Evolutionary conservation across 352 stramenopile species (phyloP).

Genomic region (Phytopythium vexans): DNA sequence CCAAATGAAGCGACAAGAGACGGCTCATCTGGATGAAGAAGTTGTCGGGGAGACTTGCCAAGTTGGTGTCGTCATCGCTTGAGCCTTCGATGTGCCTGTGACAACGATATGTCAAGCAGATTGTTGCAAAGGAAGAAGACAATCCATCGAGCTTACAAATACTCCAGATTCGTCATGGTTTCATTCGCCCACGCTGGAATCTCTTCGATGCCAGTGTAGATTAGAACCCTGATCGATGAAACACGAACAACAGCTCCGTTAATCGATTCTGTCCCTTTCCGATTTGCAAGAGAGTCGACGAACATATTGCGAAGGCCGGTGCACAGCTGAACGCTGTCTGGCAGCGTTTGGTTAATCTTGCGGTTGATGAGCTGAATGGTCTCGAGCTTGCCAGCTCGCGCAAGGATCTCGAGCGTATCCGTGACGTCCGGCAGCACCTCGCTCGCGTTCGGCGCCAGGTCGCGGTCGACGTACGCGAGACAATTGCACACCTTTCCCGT

Average conservation of each 20-base stretch:
- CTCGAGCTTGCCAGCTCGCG: conserved; percentile 15
- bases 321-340: conserved; percentile 13
- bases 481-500: conserved; percentile 9
- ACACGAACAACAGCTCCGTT: conserved; percentile 1
- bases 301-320: conserved; percentile 24
- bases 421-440: conserved; percentile 15
- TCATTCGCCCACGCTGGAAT: conserved; percentile 21
- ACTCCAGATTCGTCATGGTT: conserved; percentile 27
- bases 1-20: conserved; percentile 27
- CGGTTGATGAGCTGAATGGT: conserved; percentile 26
- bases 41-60: conserved; percentile 14
- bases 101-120: not conserved
- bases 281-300: not conserved
- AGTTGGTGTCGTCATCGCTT: conserved; percentile 8
- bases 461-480: conserved; percentile 23
- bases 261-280: not conserved
- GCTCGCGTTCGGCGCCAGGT: conserved; percentile 15
- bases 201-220: conserved; percentile 19
- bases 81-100: conserved; percentile 27
- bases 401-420: conserved; percentile 11
- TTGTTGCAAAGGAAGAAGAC: not conserved
- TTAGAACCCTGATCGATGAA: conserved; percentile 18
- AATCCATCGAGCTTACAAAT: conserved; percentile 22
- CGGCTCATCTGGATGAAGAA: conserved; percentile 18
- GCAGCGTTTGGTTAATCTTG: conserved; percentile 20